A percentile compares a stretch with the other conserved stretches of the same genome.
phyloP scores from a whole-genome alignment of 2,329 filamentous ascomycete genomes.

The Fusarium dlaminii region DNA sequence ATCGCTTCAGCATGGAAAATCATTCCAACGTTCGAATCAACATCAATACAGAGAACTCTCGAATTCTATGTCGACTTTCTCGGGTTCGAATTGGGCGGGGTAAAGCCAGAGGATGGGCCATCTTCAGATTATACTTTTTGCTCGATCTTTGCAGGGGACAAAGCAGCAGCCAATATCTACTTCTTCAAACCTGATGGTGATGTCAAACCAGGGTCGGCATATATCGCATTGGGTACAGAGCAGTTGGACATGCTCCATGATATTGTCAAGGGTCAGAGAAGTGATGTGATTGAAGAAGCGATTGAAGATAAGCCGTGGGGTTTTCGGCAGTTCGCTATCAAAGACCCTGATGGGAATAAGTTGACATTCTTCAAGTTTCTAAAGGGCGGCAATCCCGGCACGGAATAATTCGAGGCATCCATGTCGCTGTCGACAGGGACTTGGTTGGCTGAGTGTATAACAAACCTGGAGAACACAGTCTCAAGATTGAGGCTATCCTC shows the following conservation, averaged over 20 bases:
- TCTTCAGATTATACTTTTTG: constrained; percentile 24
- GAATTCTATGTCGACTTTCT: constrained; percentile 19
- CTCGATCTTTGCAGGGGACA: constrained; percentile 19
- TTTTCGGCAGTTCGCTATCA: constrained; percentile 28
- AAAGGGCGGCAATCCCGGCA: constrained; percentile 22
- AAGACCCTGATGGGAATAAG: constrained; percentile 21
- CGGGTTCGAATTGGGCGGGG: constrained; percentile 15
- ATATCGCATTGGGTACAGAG: constrained; percentile 17
- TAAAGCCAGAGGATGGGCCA: constrained; percentile 12
- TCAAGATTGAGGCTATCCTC: not conserved
- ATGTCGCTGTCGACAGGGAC: not conserved
- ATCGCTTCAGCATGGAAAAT: constrained; percentile 25
- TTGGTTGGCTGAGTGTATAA: not conserved
- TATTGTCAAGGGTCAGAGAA: constrained; percentile 6
- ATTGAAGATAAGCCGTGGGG: constrained; percentile 27
- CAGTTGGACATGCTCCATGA: constrained; percentile 22
- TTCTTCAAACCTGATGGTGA: constrained; percentile 22
- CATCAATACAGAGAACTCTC: constrained; percentile 18
- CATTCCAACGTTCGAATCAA: constrained; percentile 29
- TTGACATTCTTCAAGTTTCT: constrained; percentile 32
- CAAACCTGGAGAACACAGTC: not conserved
- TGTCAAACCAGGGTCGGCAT: constrained; percentile 16
- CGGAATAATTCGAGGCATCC: not conserved
- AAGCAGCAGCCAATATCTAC: constrained; percentile 30
- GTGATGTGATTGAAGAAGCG: constrained; percentile 11